phyloP scores from a whole-genome alignment of 495 filamentous ascomycete species.

The Xylaria telfairii region DNA sequence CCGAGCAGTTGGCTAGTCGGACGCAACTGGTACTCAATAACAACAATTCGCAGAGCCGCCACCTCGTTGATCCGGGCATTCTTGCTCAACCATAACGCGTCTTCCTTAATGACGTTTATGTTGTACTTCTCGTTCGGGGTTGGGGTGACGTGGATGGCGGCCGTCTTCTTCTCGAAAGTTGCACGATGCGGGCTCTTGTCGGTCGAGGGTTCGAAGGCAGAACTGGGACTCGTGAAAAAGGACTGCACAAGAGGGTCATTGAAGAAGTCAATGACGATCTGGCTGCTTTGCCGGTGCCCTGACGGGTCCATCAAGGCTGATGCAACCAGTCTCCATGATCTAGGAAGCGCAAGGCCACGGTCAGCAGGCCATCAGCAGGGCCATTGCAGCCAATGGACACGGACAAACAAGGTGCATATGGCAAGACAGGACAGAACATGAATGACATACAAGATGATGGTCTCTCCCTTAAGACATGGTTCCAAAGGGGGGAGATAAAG shows the following conservation, averaged over 20 bases:
- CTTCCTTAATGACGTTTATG: constrained; percentile 81
- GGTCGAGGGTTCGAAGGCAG: constrained; percentile 65
- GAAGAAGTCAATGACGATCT: constrained; percentile 66
- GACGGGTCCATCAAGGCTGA: constrained; percentile 64
- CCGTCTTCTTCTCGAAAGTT: constrained; percentile 84
- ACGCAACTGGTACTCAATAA: constrained; percentile 84
- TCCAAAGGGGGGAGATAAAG: constrained; percentile 56
- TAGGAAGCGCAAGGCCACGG: constrained; percentile 36
- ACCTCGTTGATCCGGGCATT: constrained; percentile 79
- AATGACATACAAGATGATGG: constrained; percentile 47
- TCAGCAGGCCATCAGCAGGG: constrained; percentile 8
- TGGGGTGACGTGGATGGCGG: constrained; percentile 85
- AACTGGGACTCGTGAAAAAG: constrained; percentile 68
- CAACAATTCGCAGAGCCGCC: constrained; percentile 76
- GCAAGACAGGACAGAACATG: background rate
- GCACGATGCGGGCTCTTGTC: constrained; percentile 40
- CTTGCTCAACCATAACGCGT: constrained; percentile 84
- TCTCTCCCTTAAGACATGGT: constrained; percentile 54
- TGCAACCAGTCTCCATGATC: constrained; percentile 80
- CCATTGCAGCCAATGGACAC: background rate
- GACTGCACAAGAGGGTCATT: constrained; percentile 68
- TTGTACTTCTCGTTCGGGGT: constrained; percentile 70
- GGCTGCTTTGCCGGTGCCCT: constrained; percentile 52
- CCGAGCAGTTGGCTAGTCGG: constrained; percentile 67
- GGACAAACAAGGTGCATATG: background rate